Evolutionary conservation across 495 filamentous ascomycete species (phyloP).

Genomic region (Trichoderma reesei): DNA sequence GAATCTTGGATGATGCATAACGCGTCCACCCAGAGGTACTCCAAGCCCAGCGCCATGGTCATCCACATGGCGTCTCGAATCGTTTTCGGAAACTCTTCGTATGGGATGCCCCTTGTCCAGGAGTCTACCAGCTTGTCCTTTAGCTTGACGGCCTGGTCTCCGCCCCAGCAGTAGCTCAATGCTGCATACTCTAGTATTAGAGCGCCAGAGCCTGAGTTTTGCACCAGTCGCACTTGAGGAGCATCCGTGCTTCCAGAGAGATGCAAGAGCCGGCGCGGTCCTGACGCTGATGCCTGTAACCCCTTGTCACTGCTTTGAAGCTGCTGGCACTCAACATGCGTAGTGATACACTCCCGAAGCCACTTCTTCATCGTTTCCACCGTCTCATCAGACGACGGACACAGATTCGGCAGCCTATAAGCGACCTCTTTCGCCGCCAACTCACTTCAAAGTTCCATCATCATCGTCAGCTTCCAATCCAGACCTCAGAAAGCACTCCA

Average conservation of each 20-base stretch:
- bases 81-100: slow-evolving; percentile 3
- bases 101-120: background rate
- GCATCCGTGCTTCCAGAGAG: background rate
- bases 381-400: background rate
- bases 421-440: background rate
- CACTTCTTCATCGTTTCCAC: background rate
- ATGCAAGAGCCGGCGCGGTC: background rate
- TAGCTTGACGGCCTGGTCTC: slow-evolving; percentile 1
- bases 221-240: background rate
- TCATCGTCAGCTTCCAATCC: background rate
- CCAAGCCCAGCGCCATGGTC: slow-evolving; percentile 12
- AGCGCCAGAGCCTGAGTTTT: background rate
- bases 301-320: too few relatives aligned
- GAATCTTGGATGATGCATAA: slow-evolving; percentile 22
- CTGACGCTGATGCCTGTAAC: too few relatives aligned
- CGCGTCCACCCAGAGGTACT: slow-evolving; percentile 21
- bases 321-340: background rate
- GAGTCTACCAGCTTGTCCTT: background rate
- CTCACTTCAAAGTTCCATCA: too few relatives aligned
- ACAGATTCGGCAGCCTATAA: background rate
- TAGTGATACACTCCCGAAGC: background rate
- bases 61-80: slow-evolving; percentile 11
- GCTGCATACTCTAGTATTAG: slow-evolving; percentile 8
- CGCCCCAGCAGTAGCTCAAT: slow-evolving; percentile 11
- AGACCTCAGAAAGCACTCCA: too few relatives aligned